Evolutionary conservation across 495 filamentous ascomycete species (phyloP), one percentile per base, ranked within the genome.

Genomic region (Durotheca rogersii): DNA sequence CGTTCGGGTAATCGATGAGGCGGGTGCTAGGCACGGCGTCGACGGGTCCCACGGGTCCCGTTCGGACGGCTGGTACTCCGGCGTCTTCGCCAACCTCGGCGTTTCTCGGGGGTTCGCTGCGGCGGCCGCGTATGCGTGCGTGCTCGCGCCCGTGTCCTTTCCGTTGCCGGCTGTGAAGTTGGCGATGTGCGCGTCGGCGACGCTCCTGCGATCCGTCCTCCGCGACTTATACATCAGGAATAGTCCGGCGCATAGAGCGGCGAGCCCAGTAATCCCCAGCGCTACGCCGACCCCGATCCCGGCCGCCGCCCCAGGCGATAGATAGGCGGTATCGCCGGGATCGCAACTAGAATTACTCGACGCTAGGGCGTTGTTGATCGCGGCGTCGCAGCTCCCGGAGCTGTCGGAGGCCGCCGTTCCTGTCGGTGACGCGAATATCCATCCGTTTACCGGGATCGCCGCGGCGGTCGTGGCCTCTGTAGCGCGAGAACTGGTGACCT

Each of bases 361-460:
- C 18, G 60, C 47, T 10, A 57, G 40, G 20, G 56, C 53, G 10
- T 50, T 18, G 4, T 43, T 20, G 25, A 60, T 21, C 9, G 56
- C 49, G 14, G 56, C 56, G 6, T 41, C 51, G 25, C 56, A 60
- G 16, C 38, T 21, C 16, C 41, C 20, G 27, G 27, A 21, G 29
- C 30, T 31, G 1, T n/a, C n/a, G n/a, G n/a, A n/a, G n/a, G 45
- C 33, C 29, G 44, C 7, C 7, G 54, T 48, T 18, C 17, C 47
- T 10, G 59, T 47, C n/a, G 53, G 35, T 14, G 40, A 27, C 7
- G 57, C 54, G 31, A 65, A 59, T 11, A 43, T 19, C 47, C 56
- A 65, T 17, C 62, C 62, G 25, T 65, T 65, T 12, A 65, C 45
- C 2, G 52, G 62, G 16, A 65, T 53, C 3, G 41, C 61, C 6